These are phyloP conservation scores for Carallia brachiata DNA, from an alignment of 345 rosid species.

Conservation along the genomic window DNA sequence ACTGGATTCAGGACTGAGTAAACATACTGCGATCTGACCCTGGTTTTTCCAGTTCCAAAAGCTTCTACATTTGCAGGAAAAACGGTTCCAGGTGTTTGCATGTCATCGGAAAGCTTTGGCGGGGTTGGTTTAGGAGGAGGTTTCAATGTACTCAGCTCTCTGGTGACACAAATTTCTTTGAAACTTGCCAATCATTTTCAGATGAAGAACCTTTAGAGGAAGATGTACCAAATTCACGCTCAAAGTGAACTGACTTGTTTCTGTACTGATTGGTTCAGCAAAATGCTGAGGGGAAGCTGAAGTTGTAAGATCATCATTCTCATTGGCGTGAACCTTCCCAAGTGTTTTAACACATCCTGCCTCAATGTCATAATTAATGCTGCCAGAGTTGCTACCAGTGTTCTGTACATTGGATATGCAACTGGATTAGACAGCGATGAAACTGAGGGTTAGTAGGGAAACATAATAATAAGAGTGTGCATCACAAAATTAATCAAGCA, in stretches of 20 bases:
- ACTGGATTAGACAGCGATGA: slow-evolving; percentile 25
- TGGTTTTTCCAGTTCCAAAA: slow-evolving; percentile 44
- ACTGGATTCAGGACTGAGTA: slow-evolving; percentile 50
- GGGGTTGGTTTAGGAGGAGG: slow-evolving; percentile 68
- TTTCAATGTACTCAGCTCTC: slow-evolving; percentile 30
- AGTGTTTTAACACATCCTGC: slow-evolving; percentile 30
- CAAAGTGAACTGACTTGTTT: slow-evolving; percentile 58
- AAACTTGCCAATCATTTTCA: slow-evolving; percentile 32
- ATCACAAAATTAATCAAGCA: too few species aligned
- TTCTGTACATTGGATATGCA: slow-evolving; percentile 43
- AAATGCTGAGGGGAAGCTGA: slow-evolving; percentile 27
- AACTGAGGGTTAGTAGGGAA: too few species aligned
- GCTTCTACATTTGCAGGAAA: slow-evolving; percentile 55
- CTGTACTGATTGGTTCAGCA: slow-evolving; percentile 33
- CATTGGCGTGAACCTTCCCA: slow-evolving; percentile 18
- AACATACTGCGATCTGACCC: slow-evolving; percentile 77
- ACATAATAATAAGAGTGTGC: too few species aligned
- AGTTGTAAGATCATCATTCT: slow-evolving; percentile 12
- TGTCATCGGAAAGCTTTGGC: slow-evolving; percentile 70
- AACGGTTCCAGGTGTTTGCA: slow-evolving; percentile 98
- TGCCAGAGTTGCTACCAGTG: slow-evolving; percentile 30
- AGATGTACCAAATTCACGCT: slow-evolving; percentile 42
- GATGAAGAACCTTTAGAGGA: slow-evolving; percentile 38
- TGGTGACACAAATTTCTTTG: slow-evolving; percentile 33
- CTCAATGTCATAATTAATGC: slow-evolving; percentile 39